These are phyloP conservation scores for Triticum monococcum DNA, from an alignment of 176 grass and related monocot species.

Conservation along the genomic window DNA sequence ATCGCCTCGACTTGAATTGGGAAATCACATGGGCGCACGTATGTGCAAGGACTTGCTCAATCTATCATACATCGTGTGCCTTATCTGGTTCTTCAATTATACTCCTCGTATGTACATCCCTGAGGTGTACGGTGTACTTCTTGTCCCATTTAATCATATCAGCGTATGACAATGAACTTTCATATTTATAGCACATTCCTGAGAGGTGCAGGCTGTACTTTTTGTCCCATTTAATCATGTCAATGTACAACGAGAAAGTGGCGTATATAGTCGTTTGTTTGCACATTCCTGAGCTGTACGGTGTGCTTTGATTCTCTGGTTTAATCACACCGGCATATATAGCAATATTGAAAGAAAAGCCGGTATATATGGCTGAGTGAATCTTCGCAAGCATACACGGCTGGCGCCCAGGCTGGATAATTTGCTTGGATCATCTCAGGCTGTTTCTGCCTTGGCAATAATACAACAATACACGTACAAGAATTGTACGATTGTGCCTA, in stretches of 20 bases:
- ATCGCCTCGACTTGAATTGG: background rate
- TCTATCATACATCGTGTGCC: background rate
- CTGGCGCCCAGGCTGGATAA: slow-evolving; percentile 6
- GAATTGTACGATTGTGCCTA: background rate
- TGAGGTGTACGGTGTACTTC: slow-evolving; percentile 11
- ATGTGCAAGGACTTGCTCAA: background rate
- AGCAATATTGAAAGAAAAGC: slow-evolving; percentile 4
- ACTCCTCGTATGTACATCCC: background rate
- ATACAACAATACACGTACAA: slow-evolving; percentile 3
- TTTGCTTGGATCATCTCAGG: slow-evolving; percentile 28
- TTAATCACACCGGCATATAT: slow-evolving; percentile 26
- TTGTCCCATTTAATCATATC: slow-evolving; percentile 29
- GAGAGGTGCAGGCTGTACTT: slow-evolving; percentile 22
- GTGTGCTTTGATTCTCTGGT: slow-evolving; percentile 17
- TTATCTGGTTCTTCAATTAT: background rate
- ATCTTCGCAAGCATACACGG: slow-evolving; percentile 1
- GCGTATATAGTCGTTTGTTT: background rate
- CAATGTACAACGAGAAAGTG: background rate
- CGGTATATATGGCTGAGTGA: background rate
- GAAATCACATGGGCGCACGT: background rate
- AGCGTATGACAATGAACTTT: background rate
- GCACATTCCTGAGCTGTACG: slow-evolving; percentile 15
- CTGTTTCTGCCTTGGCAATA: background rate
- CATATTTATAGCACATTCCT: slow-evolving; percentile 1
- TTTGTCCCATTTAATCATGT: slow-evolving; percentile 26